phyloP scores from a whole-genome alignment of 192 early-diverging fungal species.

The Coemansia nantahalensis region DNA sequence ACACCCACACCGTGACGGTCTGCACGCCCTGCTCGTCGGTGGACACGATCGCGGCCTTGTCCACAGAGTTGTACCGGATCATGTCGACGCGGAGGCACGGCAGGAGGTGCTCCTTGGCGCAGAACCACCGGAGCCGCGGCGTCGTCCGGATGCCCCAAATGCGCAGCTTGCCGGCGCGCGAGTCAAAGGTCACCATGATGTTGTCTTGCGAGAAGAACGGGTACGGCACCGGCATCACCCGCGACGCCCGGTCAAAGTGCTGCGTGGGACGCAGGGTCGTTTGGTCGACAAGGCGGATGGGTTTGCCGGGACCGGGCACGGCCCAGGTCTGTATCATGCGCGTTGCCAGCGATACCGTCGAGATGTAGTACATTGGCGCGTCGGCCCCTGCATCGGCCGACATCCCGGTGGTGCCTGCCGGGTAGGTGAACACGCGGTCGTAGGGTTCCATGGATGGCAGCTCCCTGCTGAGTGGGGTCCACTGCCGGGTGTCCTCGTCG shows the following conservation, averaged over 20 bases:
- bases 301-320: slow-evolving; percentile 9
- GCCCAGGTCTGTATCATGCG: slow-evolving; percentile 39
- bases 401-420: slow-evolving; percentile 2
- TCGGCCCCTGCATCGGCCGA: background rate
- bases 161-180: slow-evolving; percentile 30
- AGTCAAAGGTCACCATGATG: slow-evolving; percentile 49
- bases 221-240: slow-evolving; percentile 49
- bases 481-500: slow-evolving; percentile 14
- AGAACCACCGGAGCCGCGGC: slow-evolving; percentile 38
- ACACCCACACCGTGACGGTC: slow-evolving; percentile 48
- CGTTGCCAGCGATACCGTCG: slow-evolving; percentile 18
- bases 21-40: slow-evolving; percentile 30
- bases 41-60: slow-evolving; percentile 54
- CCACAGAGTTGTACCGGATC: slow-evolving; percentile 56
- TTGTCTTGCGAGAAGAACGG: slow-evolving; percentile 52
- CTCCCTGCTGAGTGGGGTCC: slow-evolving; percentile 23
- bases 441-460: slow-evolving; percentile 28
- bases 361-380: slow-evolving; percentile 35
- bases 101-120: slow-evolving; percentile 47
- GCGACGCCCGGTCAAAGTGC: slow-evolving; percentile 41
- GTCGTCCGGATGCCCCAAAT: slow-evolving; percentile 49
- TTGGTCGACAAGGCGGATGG: slow-evolving; percentile 20
- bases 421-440: slow-evolving; percentile 50
- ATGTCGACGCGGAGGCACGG: slow-evolving; percentile 48
- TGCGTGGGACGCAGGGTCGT: slow-evolving; percentile 7